Evolutionary conservation across 2,329 filamentous ascomycete genomes (phyloP).

Genomic region (Clarireedia paspali): DNA sequence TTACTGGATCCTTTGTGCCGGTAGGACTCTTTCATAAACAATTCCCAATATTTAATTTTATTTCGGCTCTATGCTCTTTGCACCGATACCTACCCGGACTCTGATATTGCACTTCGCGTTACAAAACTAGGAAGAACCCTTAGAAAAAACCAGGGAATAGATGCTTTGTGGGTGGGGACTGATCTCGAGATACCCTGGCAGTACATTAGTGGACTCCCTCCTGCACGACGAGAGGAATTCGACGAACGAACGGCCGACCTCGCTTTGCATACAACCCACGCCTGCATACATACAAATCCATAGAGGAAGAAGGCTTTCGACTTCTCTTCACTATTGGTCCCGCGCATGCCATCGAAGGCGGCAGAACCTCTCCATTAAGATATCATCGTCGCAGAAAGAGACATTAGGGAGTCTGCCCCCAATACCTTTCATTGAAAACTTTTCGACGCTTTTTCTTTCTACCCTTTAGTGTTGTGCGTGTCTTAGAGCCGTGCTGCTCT

Average conservation of each 20-base stretch:
- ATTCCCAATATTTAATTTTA: background rate
- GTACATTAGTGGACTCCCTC: conserved; percentile 5
- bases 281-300: conserved; percentile 7
- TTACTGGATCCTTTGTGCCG: background rate
- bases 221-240: conserved; percentile 8
- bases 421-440: background rate
- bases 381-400: conserved; percentile 11
- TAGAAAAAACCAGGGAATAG: conserved; percentile 5
- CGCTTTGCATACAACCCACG: conserved; percentile 7
- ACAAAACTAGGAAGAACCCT: conserved; percentile 10
- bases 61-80: too few species aligned
- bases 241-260: conserved; percentile 7
- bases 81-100: background rate
- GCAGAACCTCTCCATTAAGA: conserved; percentile 9
- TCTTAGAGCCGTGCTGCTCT: conserved; percentile 20
- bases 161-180: conserved; percentile 7
- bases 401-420: conserved; percentile 1
- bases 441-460: background rate
- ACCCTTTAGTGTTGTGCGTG: conserved; percentile 13
- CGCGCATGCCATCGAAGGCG: conserved; percentile 5
- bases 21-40: background rate
- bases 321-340: conserved; percentile 5
- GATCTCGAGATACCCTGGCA: conserved; percentile 8
- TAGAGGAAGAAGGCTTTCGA: conserved; percentile 1
- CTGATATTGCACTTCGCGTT: background rate